phyloP scores from a whole-genome alignment of 371 early-diverging fungal genomes.

The Sanchytrium tribonematis region DNA sequence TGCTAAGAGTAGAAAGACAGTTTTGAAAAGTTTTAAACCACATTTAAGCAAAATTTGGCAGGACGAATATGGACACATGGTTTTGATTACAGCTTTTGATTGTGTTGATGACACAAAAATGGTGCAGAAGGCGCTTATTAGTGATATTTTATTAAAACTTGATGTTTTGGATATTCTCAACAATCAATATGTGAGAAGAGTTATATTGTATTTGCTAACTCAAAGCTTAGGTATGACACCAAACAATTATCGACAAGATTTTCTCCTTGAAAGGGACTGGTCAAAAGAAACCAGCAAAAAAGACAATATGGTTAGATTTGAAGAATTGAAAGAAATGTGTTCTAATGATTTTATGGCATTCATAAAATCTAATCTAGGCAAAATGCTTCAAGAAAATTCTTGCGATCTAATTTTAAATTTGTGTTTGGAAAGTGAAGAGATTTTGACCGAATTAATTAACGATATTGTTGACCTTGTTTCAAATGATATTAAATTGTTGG shows the following conservation, averaged over 20 bases:
- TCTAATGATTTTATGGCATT: not conserved
- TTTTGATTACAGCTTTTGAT: constrained; percentile 50
- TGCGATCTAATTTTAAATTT: too few species aligned
- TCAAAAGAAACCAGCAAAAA: not conserved
- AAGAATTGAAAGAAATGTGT: not conserved
- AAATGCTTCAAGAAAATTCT: too few species aligned
- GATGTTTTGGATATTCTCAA: not conserved
- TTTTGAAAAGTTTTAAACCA: constrained; percentile 56
- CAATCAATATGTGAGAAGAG: constrained; percentile 1
- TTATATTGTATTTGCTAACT: constrained; percentile 1
- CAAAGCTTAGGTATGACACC: not conserved
- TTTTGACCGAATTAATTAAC: too few species aligned
- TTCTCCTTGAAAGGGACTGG: not conserved
- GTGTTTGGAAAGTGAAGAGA: too few species aligned
- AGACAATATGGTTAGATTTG: not conserved
- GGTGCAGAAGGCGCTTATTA: constrained; percentile 38
- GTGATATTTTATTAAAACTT: constrained; percentile 1
- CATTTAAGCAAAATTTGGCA: constrained; percentile 43
- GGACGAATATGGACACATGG: constrained; percentile 70
- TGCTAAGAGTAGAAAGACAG: constrained; percentile 52
- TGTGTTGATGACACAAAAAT: constrained; percentile 81
- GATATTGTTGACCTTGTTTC: too few species aligned
- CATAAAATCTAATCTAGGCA: too few species aligned
- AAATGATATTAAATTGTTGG: too few species aligned
- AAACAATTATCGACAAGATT: not conserved